Base-by-base conservation (phyloP, 495 filamentous ascomycete genomes). In the Penicillium daleae region DNA sequence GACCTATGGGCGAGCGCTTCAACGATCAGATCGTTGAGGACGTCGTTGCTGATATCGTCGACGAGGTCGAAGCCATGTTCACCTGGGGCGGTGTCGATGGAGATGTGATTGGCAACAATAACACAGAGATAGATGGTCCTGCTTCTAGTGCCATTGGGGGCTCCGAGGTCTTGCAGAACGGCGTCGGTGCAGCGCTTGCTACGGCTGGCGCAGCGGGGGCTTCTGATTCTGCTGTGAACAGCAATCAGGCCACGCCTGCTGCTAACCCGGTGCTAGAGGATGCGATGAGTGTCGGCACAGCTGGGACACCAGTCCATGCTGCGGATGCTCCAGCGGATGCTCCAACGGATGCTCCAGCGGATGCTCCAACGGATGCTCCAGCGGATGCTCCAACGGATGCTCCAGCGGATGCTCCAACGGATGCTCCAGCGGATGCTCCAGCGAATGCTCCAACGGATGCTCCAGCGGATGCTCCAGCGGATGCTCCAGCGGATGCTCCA, bases 11-110 rank as follows among this genome's bases (percentile, higher is more conserved):
- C 6, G 93, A 96, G 59, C 83, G 95, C 12, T 98, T 92, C 75
- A 85, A 91, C 67, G 95, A 98, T 73, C 93, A 97, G 78, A 94
- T 98, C 64, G 93, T 90, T 4, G 96, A 99, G 76, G 96, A 98
- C 71, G 83, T 97, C 8, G 80, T 93, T 39, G 97, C 92, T 67
- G 94, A 97, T 74, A 82, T 98, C 37, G 82, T 97, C 17, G 96
- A 99, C 72, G 93, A 97, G 73, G 89, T 94, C 49, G 91, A 94
- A 50, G 79, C 79, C 19, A 82, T 82, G 79, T 70, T 77, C 19
- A 72, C 78, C 9, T 82, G 79, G 79, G 76, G 79, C 21, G 75
- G 74, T n/a, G 66, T 78, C 22, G 75, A 80, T 35, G 74, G 74
- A 31, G 69, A 79, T 40, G 67, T 79, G 24, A 73, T 79, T 37